Conservation (phyloP, 768 basidiomycete species). For the Leucocoprinus birnbaumii region DNA sequence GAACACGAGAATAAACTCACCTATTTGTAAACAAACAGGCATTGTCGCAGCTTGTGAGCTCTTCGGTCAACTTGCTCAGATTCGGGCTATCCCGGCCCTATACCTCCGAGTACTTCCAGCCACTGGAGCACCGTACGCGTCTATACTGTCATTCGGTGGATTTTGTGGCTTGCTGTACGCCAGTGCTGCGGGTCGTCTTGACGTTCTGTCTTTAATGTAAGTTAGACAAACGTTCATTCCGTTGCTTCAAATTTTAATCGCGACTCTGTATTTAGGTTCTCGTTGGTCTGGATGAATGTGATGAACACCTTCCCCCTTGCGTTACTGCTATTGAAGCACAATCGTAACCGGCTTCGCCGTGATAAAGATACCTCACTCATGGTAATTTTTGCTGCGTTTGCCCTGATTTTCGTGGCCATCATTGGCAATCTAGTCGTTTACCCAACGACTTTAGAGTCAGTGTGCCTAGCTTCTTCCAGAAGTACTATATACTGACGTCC, state of each 20-base stretch:
- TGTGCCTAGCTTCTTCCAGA: conserved; percentile 8
- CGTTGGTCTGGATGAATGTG: conserved; percentile 62
- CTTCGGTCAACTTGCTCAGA: conserved; percentile 52
- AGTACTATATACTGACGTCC: not conserved
- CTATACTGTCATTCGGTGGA: conserved; percentile 45
- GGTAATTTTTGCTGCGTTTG: conserved; percentile 38
- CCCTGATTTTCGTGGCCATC: conserved; percentile 40
- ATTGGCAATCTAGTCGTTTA: conserved; percentile 61
- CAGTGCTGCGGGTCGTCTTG: conserved; percentile 48
- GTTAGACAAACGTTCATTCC: too few species aligned
- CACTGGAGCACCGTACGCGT: conserved; percentile 51
- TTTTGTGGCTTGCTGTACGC: conserved; percentile 57
- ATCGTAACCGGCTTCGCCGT: conserved; percentile 56
- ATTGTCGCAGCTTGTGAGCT: conserved; percentile 60
- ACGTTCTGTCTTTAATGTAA: conserved; percentile 60
- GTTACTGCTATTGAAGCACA: conserved; percentile 59
- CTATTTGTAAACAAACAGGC: conserved; percentile 26
- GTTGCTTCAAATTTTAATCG: not conserved
- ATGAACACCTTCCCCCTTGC: conserved; percentile 66
- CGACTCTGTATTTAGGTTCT: conserved; percentile 43
- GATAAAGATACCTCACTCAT: conserved; percentile 33
- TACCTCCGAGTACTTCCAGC: conserved; percentile 46
- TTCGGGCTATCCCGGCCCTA: conserved; percentile 56
- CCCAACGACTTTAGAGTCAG: conserved; percentile 54
- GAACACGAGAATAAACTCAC: not conserved